Evolutionary conservation across 306 rosid genomes (phyloP).

Genomic region (Urtica urens): DNA sequence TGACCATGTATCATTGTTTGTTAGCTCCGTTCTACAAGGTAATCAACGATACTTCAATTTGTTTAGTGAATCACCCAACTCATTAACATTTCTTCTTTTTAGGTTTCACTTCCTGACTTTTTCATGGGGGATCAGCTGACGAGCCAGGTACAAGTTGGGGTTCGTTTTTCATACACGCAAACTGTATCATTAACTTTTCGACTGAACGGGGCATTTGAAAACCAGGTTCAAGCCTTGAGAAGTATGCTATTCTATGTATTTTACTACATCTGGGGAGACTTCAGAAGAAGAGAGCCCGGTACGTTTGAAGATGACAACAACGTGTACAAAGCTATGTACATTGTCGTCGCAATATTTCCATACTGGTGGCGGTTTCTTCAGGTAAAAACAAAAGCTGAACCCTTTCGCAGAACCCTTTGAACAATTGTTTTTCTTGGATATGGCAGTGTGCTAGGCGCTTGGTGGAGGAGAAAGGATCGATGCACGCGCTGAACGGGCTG

Average conservation of each 20-base stretch:
- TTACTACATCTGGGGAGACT: constrained; percentile 60
- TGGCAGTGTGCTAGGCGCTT: constrained; percentile 42
- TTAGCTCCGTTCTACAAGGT: constrained; percentile 80
- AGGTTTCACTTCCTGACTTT: constrained; percentile 51
- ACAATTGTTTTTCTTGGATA: neutral
- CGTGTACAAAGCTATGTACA: constrained; percentile 35
- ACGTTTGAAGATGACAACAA: constrained; percentile 35
- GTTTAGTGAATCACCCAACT: neutral
- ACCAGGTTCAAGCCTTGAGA: constrained; percentile 70
- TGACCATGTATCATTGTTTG: constrained; percentile 25
- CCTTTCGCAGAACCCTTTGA: neutral
- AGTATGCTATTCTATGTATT: constrained; percentile 67
- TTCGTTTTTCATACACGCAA: neutral
- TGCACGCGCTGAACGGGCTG: constrained; percentile 32
- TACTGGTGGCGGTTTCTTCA: constrained; percentile 63
- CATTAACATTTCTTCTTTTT: neutral
- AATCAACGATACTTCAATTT: too few relatives aligned
- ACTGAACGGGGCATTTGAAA: neutral
- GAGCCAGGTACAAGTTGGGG: constrained; percentile 46
- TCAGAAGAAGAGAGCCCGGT: constrained; percentile 48
- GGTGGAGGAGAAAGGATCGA: constrained; percentile 34
- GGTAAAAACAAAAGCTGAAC: too few relatives aligned
- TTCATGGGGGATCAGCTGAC: constrained; percentile 82
- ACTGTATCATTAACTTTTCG: neutral
- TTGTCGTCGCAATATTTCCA: constrained; percentile 57